phyloP scores from a whole-genome alignment of 2,329 filamentous ascomycete species.

The Ceratocystis colombiana region DNA sequence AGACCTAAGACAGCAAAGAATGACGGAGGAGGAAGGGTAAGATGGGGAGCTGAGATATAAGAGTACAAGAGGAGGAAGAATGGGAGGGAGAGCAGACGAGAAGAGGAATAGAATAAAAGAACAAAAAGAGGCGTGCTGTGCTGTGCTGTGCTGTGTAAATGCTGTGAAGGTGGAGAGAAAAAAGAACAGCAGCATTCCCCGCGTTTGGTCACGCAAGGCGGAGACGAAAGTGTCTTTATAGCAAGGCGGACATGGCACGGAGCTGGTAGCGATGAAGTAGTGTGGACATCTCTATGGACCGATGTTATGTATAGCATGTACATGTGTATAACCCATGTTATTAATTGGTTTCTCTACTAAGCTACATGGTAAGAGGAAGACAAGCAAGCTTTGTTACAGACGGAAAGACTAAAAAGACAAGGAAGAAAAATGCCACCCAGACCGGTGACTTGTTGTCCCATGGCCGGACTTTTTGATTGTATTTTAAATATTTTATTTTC shows the following conservation, averaged over 20 bases:
- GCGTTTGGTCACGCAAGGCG: neutral
- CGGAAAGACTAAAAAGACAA: too few species aligned
- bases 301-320: too few species aligned
- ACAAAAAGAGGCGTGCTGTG: too few species aligned
- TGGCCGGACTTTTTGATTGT: neutral
- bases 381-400: too few species aligned
- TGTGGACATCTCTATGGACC: neutral
- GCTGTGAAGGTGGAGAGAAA: neutral
- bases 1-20: neutral
- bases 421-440: too few species aligned
- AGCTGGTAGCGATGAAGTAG: neutral
- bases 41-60: neutral
- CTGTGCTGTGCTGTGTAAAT: neutral
- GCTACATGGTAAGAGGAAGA: too few species aligned
- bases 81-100: neutral
- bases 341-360: too few species aligned
- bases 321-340: too few species aligned
- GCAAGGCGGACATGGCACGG: neutral
- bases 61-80: neutral
- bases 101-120: neutral
- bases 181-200: neutral
- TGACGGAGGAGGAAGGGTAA: neutral
- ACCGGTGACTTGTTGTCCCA: too few species aligned
- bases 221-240: conserved; percentile 4
- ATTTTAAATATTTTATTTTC: neutral